Evolutionary conservation across 2,329 filamentous ascomycete species (phyloP).

Genomic region (Clarireedia sp.): DNA sequence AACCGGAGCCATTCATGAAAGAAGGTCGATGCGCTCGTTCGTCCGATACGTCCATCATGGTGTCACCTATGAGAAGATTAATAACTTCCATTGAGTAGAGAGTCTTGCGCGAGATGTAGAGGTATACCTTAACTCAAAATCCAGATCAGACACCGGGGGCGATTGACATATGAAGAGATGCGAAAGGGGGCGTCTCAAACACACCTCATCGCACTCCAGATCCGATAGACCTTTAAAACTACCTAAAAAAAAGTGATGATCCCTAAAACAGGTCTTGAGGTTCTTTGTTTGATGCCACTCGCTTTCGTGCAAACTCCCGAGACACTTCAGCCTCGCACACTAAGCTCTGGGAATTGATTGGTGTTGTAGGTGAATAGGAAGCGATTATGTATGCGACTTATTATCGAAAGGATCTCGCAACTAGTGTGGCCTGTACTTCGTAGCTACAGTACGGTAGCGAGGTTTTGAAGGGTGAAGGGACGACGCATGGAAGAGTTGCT

Average conservation of each 20-base stretch:
- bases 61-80: slow-evolving; percentile 20
- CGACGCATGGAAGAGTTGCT: no score
- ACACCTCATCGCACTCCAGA: slow-evolving; percentile 6
- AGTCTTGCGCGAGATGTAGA: no score
- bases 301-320: slow-evolving; percentile 22
- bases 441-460: no score
- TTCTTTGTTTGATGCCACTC: slow-evolving; percentile 11
- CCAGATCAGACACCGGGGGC: background rate
- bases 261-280: background rate
- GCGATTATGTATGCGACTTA: no score
- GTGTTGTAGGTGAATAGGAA: background rate
- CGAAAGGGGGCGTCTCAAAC: slow-evolving; percentile 2
- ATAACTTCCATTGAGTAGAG: background rate
- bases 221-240: background rate
- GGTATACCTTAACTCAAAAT: background rate
- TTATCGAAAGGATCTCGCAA: background rate
- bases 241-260: background rate
- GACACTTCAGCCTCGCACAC: slow-evolving; percentile 25
- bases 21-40: slow-evolving; percentile 26
- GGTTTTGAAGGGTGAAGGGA: no score
- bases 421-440: background rate
- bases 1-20: slow-evolving; percentile 21
- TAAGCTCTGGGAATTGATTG: background rate
- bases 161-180: background rate
- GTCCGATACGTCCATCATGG: slow-evolving; percentile 26